A percentile compares a stretch with the other conserved stretches of the same genome.
phyloP scores from a whole-genome alignment of 345 rosid species.

The Arabidopsis arenosa region DNA sequence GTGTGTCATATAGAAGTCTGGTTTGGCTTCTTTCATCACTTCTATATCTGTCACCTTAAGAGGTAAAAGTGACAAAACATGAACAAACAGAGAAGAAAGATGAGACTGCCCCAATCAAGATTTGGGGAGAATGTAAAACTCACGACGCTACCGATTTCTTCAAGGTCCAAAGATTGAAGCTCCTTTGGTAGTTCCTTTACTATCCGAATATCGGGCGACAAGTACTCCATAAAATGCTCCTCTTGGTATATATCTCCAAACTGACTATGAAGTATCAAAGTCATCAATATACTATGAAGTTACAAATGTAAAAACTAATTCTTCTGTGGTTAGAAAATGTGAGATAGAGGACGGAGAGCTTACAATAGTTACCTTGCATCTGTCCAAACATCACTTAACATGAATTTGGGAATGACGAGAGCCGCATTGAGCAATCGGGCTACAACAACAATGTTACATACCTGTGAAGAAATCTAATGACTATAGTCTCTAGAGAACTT shows the following conservation, averaged over 20 bases:
- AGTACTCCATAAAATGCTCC: constrained; percentile 72
- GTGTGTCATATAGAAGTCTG: constrained; percentile 67
- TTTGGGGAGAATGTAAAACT: constrained; percentile 43
- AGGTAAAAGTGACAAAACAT: constrained; percentile 26
- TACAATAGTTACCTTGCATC: constrained; percentile 73
- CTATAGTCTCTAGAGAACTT: constrained; percentile 1
- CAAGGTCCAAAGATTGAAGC: constrained; percentile 80
- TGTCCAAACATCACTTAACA: constrained; percentile 94
- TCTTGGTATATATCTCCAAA: constrained; percentile 91
- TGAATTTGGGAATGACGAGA: constrained; percentile 85
- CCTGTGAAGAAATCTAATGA: constrained; percentile 47
- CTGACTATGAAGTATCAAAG: constrained; percentile 59
- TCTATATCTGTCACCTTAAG: constrained; percentile 77
- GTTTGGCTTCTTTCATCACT: constrained; percentile 80
- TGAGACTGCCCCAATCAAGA: constrained; percentile 6
- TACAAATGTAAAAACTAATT: constrained; percentile 7
- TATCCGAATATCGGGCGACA: constrained; percentile 80
- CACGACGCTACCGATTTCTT: constrained; percentile 85
- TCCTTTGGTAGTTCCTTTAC: constrained; percentile 78
- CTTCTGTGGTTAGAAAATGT: background rate
- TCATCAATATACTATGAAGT: too few species aligned
- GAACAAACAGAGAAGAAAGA: constrained; percentile 25
- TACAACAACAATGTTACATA: constrained; percentile 88
- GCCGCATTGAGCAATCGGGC: constrained; percentile 85
- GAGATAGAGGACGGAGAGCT: constrained; percentile 25